These are phyloP conservation scores for Suhomyces bribrorum DNA, from an alignment of 1,139 yeast species.

Conservation along the genomic window DNA sequence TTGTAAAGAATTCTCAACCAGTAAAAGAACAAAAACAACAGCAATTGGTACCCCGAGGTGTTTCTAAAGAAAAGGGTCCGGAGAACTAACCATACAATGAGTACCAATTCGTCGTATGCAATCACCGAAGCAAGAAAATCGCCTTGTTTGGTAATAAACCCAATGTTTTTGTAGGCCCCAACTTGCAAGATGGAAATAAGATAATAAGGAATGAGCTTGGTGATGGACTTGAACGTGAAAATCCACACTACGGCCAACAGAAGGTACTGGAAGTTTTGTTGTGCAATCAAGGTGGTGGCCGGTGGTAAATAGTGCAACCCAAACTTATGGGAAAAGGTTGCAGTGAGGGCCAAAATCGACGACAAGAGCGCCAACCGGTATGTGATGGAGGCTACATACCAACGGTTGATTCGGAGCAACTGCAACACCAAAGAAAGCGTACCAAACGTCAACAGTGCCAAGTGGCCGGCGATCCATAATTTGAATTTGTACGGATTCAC, in stretches of 20 bases:
- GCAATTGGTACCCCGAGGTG: conserved; percentile 67
- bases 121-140: conserved; percentile 48
- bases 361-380: conserved; percentile 62
- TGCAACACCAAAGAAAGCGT: conserved; percentile 49
- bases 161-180: conserved; percentile 40
- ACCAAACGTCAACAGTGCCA: conserved; percentile 51
- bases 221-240: conserved; percentile 62
- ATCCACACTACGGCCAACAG: conserved; percentile 59
- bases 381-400: conserved; percentile 44
- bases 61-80: conserved; percentile 67
- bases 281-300: conserved; percentile 57
- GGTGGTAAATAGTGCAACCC: conserved; percentile 56
- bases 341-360: conserved; percentile 51
- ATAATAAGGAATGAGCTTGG: conserved; percentile 62
- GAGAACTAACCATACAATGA: conserved; percentile 51
- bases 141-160: conserved; percentile 41
- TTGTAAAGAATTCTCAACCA: conserved; percentile 68
- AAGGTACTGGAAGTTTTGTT: conserved; percentile 69
- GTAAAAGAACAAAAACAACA: conserved; percentile 56
- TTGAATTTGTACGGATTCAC: conserved; percentile 47
- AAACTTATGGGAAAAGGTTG: conserved; percentile 60
- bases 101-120: conserved; percentile 61
- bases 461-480: conserved; percentile 67
- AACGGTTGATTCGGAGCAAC: conserved; percentile 44
- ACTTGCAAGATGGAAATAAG: conserved; percentile 61